A percentile compares a stretch with the other conserved stretches of the same genome.
These are phyloP conservation scores for Macrolepiota fuliginosa DNA, from an alignment of 768 basidiomycete genomes.

Conservation along the genomic window DNA sequence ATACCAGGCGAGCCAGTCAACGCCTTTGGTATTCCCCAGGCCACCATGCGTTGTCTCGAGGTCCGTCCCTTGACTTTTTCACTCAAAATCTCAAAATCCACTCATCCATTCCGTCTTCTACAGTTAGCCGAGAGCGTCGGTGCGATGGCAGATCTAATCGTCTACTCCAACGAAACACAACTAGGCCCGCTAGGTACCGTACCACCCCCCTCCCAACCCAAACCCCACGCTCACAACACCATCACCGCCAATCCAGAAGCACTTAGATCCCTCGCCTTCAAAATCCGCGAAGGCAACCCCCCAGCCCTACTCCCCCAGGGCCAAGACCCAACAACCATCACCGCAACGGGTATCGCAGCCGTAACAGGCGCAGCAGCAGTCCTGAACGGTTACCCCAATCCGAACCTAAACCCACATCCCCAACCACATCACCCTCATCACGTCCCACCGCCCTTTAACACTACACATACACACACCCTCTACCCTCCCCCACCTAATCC, in stretches of 20 bases:
- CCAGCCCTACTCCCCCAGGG: slow-evolving; percentile 17
- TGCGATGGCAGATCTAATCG: slow-evolving; percentile 76
- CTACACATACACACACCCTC: slow-evolving; percentile 38
- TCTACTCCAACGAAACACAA: slow-evolving; percentile 50
- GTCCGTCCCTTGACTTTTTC: no score
- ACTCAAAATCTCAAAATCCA: not conserved
- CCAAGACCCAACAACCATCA: slow-evolving; percentile 14
- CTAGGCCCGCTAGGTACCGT: slow-evolving; percentile 69
- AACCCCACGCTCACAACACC: slow-evolving; percentile 12
- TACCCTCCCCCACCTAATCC: slow-evolving; percentile 25
- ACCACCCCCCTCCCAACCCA: not conserved
- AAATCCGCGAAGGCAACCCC: slow-evolving; percentile 35
- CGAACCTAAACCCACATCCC: not conserved
- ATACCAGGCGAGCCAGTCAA: slow-evolving; percentile 84
- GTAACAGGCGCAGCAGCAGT: slow-evolving; percentile 3
- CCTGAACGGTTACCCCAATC: not conserved
- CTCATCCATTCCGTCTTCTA: not conserved
- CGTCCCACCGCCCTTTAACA: slow-evolving; percentile 1
- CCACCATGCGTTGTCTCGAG: slow-evolving; percentile 87
- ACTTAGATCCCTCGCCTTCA: slow-evolving; percentile 35
- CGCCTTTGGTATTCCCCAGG: slow-evolving; percentile 85
- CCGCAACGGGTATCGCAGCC: slow-evolving; percentile 8
- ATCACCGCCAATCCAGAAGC: slow-evolving; percentile 29
- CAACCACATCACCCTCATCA: slow-evolving; percentile 1
- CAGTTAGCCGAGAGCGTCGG: slow-evolving; percentile 81